These are phyloP conservation scores for Rhizoctonia solani DNA, from an alignment of 1,284 basidiomycete genomes.

Conservation along the genomic window DNA sequence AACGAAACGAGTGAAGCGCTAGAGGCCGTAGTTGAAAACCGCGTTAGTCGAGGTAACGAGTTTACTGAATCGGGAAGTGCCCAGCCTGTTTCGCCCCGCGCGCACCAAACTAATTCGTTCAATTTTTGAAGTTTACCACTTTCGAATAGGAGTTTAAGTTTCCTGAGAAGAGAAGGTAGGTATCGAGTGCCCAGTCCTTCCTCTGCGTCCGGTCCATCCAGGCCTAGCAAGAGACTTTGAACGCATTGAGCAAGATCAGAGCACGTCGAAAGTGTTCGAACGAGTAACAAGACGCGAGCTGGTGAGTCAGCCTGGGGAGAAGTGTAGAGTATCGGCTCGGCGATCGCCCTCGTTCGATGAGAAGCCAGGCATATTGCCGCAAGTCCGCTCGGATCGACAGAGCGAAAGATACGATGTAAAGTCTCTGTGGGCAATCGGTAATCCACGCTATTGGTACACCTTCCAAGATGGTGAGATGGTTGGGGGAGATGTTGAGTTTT, in stretches of 20 bases:
- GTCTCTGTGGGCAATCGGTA: constrained; percentile 21
- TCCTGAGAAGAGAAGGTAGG: neutral
- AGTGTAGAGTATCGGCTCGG: constrained; percentile 23
- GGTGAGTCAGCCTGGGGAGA: neutral
- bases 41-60: neutral
- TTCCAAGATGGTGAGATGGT: constrained; percentile 4
- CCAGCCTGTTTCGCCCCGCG: constrained; percentile 30
- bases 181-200: constrained; percentile 1
- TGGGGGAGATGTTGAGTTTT: constrained; percentile 25
- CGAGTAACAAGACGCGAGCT: neutral
- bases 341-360: constrained; percentile 2
- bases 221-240: neutral
- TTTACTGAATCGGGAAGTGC: neutral
- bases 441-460: neutral
- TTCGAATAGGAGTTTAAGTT: neutral
- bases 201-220: constrained; percentile 1
- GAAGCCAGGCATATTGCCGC: constrained; percentile 7
- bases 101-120: constrained; percentile 3
- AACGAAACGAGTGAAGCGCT: constrained; percentile 1
- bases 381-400: neutral
- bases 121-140: neutral
- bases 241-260: neutral
- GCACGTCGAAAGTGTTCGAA: constrained; percentile 3
- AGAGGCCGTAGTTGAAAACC: constrained; percentile 16
- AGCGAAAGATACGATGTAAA: constrained; percentile 15